Evolutionary conservation across 331 rosid species (phyloP).

Genomic region (Rhamnella rubrinervis): DNA sequence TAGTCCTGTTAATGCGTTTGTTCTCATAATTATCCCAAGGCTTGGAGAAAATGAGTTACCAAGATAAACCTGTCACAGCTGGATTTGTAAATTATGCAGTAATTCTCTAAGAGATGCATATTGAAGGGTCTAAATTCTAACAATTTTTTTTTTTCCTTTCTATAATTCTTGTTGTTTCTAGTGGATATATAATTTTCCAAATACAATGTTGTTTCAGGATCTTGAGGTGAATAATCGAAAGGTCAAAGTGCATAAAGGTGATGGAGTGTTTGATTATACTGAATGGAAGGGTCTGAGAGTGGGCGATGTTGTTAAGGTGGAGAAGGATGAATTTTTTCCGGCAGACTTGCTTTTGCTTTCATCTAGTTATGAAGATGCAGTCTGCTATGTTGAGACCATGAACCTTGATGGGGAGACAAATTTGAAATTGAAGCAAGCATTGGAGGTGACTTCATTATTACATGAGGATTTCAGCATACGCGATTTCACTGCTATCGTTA

Average conservation of each 20-base stretch:
- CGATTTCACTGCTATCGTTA: conserved; percentile 60
- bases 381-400: conserved; percentile 98
- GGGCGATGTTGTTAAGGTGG: conserved; percentile 80
- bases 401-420: conserved; percentile 98
- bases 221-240: conserved; percentile 74
- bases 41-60: no score
- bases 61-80: no score
- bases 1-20: not conserved
- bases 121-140: no score
- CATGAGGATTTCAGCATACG: conserved; percentile 47
- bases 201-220: conserved; percentile 56
- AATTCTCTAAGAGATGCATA: no score
- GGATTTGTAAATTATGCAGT: no score
- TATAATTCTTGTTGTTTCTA: not conserved
- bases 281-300: conserved; percentile 87
- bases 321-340: conserved; percentile 89
- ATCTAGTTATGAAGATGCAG: conserved; percentile 86
- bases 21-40: no score
- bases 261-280: conserved; percentile 56
- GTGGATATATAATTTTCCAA: conserved; percentile 16
- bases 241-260: conserved; percentile 59
- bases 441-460: conserved; percentile 70
- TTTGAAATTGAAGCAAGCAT: conserved; percentile 79
- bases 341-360: conserved; percentile 90
- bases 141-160: no score